Conservation (phyloP, 2,329 filamentous ascomycete species). For the Aspergillus transmontanensis region DNA sequence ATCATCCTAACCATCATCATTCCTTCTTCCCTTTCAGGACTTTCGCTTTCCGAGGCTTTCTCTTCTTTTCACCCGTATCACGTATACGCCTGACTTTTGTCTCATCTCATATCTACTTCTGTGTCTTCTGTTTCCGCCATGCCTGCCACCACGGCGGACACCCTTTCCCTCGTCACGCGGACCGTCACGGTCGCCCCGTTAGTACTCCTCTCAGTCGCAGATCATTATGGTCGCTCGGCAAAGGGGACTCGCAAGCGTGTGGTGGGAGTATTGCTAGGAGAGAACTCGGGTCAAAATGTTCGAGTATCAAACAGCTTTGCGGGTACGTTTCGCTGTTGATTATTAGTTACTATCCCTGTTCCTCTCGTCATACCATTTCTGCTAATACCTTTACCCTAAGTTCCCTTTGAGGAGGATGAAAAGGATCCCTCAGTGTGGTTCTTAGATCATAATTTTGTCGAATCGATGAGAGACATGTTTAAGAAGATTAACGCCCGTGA, state of each 20-base stretch:
- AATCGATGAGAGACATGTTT: slow-evolving; percentile 99
- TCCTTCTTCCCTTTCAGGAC: not conserved
- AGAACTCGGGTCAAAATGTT: slow-evolving; percentile 95
- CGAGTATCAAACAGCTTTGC: slow-evolving; percentile 99
- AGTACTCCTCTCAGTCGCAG: slow-evolving; percentile 95
- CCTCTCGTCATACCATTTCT: not conserved
- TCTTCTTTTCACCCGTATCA: not conserved
- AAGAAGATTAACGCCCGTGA: slow-evolving; percentile 99
- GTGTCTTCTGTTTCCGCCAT: slow-evolving; percentile 56
- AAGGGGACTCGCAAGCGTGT: slow-evolving; percentile 88
- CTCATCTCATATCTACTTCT: not conserved
- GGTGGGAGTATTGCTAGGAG: slow-evolving; percentile 89
- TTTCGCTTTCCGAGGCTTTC: not conserved
- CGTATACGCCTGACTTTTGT: not conserved
- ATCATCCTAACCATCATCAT: not conserved
- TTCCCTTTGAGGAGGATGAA: slow-evolving; percentile 98
- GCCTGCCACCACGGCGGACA: slow-evolving; percentile 96
- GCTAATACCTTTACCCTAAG: slow-evolving; percentile 49
- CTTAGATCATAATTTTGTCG: slow-evolving; percentile 98
- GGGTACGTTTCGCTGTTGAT: slow-evolving; percentile 58
- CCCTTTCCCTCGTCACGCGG: slow-evolving; percentile 88
- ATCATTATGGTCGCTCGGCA: slow-evolving; percentile 94
- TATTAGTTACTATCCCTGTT: not conserved
- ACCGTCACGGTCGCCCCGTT: slow-evolving; percentile 97
- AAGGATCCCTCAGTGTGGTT: slow-evolving; percentile 99